Percentiles rank a stretch among this genome's conserved stretches.
phyloP scores from a whole-genome alignment of 225 moss, liverwort and hornwort species.

The Marchantia paleacea region DNA sequence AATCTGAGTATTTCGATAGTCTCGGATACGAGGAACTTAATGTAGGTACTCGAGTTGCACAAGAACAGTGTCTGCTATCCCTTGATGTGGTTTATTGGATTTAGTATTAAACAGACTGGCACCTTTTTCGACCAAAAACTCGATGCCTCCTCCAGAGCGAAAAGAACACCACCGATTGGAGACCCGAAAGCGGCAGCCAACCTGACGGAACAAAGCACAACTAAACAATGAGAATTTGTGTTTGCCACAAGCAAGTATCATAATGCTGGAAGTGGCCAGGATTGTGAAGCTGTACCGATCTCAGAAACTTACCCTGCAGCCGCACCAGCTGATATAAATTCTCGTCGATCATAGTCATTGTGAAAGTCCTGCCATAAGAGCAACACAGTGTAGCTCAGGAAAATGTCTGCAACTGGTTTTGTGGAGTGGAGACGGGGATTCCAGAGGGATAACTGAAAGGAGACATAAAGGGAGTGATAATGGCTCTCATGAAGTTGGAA shows the following conservation, averaged over 20 bases:
- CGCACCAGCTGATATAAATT: conserved; percentile 89
- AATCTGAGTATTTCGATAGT: not conserved
- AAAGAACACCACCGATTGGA: conserved; percentile 84
- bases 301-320: conserved; percentile 59
- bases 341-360: conserved; percentile 85
- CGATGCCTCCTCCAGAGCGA: conserved; percentile 84
- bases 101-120: not conserved
- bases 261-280: not conserved
- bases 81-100: not conserved
- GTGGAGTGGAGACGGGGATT: not conserved
- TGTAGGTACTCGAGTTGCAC: not conserved
- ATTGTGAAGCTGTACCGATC: not conserved
- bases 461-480: not conserved
- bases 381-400: not conserved
- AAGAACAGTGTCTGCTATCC: not conserved
- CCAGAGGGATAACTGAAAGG: not conserved
- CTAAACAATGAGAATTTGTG: not conserved
- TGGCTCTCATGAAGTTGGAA: not conserved
- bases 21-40: not conserved
- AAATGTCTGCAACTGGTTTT: not conserved
- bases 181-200: conserved; percentile 89
- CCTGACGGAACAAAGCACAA: conserved; percentile 31
- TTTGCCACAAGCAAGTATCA: not conserved
- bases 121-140: conserved; percentile 97
- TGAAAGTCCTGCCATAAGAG: conserved; percentile 58